phyloP scores from a whole-genome alignment of 108 stramenopile species.

The Conticribra weissflogii region DNA sequence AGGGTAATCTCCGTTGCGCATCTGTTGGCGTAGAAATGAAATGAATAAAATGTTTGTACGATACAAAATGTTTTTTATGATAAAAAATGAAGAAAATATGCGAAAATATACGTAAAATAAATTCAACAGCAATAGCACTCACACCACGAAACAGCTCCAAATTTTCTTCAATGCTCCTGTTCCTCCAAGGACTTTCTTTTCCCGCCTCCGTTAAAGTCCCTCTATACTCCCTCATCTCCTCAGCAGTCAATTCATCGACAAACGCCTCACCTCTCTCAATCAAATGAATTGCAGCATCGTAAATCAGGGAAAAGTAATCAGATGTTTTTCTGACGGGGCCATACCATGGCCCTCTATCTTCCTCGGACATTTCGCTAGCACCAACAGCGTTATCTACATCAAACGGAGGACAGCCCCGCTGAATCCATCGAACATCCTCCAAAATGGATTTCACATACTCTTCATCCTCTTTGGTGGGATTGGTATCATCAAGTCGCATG shows the following conservation, averaged over 20 bases:
- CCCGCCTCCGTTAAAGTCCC: constrained; percentile 88
- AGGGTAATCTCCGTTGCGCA: constrained; percentile 66
- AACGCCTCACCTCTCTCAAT: constrained; percentile 85
- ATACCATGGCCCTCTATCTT: constrained; percentile 67
- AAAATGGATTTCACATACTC: constrained; percentile 89
- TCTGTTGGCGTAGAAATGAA: no score
- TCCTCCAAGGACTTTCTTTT: constrained; percentile 79
- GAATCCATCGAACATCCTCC: constrained; percentile 90
- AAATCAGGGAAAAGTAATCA: constrained; percentile 85
- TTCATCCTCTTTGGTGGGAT: constrained; percentile 86
- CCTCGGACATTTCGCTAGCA: not conserved
- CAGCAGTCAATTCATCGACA: constrained; percentile 81
- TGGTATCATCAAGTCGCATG: constrained; percentile 94
- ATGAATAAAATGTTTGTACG: no score
- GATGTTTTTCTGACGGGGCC: constrained; percentile 77
- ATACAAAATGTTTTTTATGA: no score
- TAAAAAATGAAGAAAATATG: not conserved
- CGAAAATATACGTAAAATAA: not conserved
- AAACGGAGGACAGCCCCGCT: constrained; percentile 55
- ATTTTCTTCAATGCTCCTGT: constrained; percentile 73
- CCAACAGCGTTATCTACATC: constrained; percentile 9
- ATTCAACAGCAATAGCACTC: constrained; percentile 21
- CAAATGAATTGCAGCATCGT: constrained; percentile 79
- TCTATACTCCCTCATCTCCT: constrained; percentile 90
- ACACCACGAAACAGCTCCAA: constrained; percentile 76